Conservation (phyloP, 495 filamentous ascomycete genomes). For the Trichocladium antarcticum region DNA sequence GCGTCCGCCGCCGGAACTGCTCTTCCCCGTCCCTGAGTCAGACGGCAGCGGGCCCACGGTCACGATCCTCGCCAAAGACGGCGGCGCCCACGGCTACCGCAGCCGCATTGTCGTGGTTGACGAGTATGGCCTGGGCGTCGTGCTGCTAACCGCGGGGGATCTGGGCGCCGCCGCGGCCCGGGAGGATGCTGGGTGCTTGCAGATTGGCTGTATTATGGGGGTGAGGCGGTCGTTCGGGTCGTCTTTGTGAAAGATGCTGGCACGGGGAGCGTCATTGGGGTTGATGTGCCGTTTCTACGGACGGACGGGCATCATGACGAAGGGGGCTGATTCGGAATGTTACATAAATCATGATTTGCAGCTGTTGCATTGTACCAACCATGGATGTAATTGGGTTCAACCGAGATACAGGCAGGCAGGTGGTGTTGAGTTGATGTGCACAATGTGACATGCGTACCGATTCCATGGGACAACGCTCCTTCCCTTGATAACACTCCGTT, state of each 20-base stretch:
- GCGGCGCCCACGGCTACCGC: conserved; percentile 17
- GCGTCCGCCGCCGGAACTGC: conserved; percentile 8
- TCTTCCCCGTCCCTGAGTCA: conserved; percentile 11
- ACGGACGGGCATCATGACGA: conserved; percentile 6
- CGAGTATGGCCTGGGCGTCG: conserved; percentile 18
- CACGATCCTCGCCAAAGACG: conserved; percentile 17
- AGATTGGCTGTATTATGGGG: conserved; percentile 25
- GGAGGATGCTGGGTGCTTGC: conserved; percentile 23
- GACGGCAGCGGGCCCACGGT: conserved; percentile 9
- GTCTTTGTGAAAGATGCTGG: conserved; percentile 29
- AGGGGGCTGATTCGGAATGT: too few species aligned
- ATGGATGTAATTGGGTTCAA: too few species aligned
- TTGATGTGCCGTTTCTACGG: conserved; percentile 27
- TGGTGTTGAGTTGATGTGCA: too few species aligned
- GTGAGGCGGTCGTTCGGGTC: conserved; percentile 28
- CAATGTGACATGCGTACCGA: too few species aligned
- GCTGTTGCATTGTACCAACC: too few species aligned
- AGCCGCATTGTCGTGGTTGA: conserved; percentile 15
- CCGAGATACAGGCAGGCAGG: too few species aligned
- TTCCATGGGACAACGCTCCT: too few species aligned
- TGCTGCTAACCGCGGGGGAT: conserved; percentile 16
- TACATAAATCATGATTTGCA: too few species aligned
- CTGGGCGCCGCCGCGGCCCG: conserved; percentile 18
- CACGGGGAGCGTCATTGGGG: conserved; percentile 20
- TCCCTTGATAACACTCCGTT: too few species aligned